Evolutionary conservation across 495 filamentous ascomycete species (phyloP), one percentile per base, ranked within the genome.

Genomic region (Penicillium argentinense): DNA sequence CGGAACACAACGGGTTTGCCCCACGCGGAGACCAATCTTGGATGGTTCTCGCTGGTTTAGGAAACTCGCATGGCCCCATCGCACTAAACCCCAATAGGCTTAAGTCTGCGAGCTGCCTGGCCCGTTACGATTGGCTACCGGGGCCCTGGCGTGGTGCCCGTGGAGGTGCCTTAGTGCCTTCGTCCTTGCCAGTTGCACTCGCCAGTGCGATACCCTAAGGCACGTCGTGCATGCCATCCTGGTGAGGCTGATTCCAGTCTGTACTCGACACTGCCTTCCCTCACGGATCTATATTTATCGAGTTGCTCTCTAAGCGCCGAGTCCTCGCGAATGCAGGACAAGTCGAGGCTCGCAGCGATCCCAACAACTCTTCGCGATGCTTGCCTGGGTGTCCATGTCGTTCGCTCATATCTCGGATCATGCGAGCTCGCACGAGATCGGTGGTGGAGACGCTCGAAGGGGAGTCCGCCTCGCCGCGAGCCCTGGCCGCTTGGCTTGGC

Each of bases 1-100:
- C 38, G 47, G 51, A 49, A 44, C 45, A 24, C 29, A 60, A 60
- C 54, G 54, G 54, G 54, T 50, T 52, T 56, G 45, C 57, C 46
- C 53, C 53, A 53, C 53, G 21, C 18, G 38, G 27, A 19, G 45
- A 14, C 9, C 17, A 11, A 44, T 7, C 9, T 12, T 21, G 14
- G 42, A 21, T 19, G 29, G 9, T 17, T 25, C 24, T 43, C 26
- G 23, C 33, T 32, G 21, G 9, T 53, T 51, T 42, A 28, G 50
- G 57, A 38, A 39, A 47, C 45, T 47, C 53, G 40, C 47, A 55
- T 47, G 51, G 45, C 51, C 47, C 32, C 29, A 34, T 5, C 56
- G 47, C 34, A 23, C 19, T 38, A 19, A 9, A 0, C 29, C 13
- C 8, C 3, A 33, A 14, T 33, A 33, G 29, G 29, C 29, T 18